A percentile compares a stretch with the other conserved stretches of the same genome.
These are phyloP conservation scores for Durotheca rogersii DNA, from an alignment of 495 filamentous ascomycete genomes.

Conservation along the genomic window DNA sequence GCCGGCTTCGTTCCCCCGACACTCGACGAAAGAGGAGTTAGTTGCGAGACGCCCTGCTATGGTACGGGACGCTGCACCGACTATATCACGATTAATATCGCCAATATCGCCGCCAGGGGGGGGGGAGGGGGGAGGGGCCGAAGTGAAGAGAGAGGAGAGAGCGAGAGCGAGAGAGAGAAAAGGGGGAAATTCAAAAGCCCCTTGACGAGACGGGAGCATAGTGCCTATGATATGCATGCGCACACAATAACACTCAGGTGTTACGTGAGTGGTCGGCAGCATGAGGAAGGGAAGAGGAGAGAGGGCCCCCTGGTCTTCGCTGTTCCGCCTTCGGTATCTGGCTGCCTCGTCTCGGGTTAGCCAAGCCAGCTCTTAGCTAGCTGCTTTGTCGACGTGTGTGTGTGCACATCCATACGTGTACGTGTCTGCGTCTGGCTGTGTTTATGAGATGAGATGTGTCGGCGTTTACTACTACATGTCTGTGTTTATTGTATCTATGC, in stretches of 20 bases:
- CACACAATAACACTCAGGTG: neutral
- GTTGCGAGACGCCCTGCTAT: neutral
- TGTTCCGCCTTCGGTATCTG: no score
- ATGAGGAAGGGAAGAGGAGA: neutral
- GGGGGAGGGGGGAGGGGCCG: neutral
- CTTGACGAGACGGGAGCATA: neutral
- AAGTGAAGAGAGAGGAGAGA: neutral
- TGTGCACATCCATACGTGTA: neutral
- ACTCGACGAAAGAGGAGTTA: neutral
- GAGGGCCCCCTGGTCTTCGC: no score
- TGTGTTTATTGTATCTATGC: no score
- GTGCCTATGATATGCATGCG: neutral
- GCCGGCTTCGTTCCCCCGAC: no score
- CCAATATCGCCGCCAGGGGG: conserved; percentile 13
- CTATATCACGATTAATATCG: conserved; percentile 20
- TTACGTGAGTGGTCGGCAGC: conserved; percentile 14
- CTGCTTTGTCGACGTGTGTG: no score
- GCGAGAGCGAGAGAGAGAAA: neutral
- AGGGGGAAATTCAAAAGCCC: neutral
- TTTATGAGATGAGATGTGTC: no score
- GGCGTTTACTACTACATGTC: no score
- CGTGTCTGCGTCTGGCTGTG: no score
- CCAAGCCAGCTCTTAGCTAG: no score
- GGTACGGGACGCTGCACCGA: conserved; percentile 17
- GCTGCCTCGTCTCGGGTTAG: no score